These are phyloP conservation scores for Tricholoma furcatifolium DNA, from an alignment of 768 basidiomycete species.

Conservation along the genomic window DNA sequence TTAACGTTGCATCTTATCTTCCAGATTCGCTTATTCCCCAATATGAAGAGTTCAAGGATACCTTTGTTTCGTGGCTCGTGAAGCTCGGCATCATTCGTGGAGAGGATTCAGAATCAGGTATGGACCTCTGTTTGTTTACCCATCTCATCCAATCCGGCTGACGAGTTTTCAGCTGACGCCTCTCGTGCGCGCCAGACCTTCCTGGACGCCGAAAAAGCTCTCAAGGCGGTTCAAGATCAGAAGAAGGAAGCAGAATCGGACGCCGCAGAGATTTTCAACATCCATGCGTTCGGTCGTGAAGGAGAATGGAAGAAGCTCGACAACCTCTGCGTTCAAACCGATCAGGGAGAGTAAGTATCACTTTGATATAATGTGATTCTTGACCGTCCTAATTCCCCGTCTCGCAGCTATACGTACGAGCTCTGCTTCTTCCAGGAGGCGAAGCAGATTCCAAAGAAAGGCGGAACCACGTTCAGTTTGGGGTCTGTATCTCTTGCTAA, in stretches of 20 bases:
- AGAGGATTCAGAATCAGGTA: slow-evolving; percentile 37
- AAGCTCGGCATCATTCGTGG: slow-evolving; percentile 56
- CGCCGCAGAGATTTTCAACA: slow-evolving; percentile 62
- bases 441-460: slow-evolving; percentile 83
- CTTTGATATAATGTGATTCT: not conserved
- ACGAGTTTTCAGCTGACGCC: slow-evolving; percentile 40
- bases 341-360: slow-evolving; percentile 83
- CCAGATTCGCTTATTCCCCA: slow-evolving; percentile 77
- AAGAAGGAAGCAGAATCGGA: slow-evolving; percentile 55
- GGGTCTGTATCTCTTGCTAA: slow-evolving; percentile 56
- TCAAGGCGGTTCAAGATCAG: slow-evolving; percentile 52
- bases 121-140: not conserved
- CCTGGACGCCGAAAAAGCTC: slow-evolving; percentile 58
- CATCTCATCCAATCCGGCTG: not conserved
- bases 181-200: slow-evolving; percentile 62
- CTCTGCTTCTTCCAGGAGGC: slow-evolving; percentile 90
- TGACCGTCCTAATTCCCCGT: not conserved
- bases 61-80: slow-evolving; percentile 60
- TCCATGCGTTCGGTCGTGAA: slow-evolving; percentile 65
- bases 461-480: slow-evolving; percentile 72
- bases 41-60: slow-evolving; percentile 67
- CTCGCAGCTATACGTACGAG: slow-evolving; percentile 84
- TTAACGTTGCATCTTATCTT: slow-evolving; percentile 76
- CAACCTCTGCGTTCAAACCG: slow-evolving; percentile 71
- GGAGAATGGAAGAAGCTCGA: slow-evolving; percentile 98